These are phyloP conservation scores for Mycena maculata DNA, from an alignment of 768 basidiomycete species.

Conservation along the genomic window DNA sequence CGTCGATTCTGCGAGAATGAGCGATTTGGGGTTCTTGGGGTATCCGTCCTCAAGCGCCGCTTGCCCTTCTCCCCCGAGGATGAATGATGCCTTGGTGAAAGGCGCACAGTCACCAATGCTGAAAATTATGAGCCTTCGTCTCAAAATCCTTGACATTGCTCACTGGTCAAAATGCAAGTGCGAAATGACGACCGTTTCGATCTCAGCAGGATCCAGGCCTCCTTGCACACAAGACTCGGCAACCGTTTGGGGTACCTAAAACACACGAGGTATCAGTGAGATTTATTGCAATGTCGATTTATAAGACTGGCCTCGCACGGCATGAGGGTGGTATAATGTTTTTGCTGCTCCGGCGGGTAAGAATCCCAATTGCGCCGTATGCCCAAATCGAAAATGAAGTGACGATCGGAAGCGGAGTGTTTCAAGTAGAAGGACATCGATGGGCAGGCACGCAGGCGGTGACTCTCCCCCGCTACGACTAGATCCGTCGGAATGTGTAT, in stretches of 20 bases:
- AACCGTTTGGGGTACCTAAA: slow-evolving; percentile 55
- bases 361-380: slow-evolving; percentile 59
- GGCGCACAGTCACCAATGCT: slow-evolving; percentile 57
- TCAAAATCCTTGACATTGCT: background rate
- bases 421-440: slow-evolving; percentile 64
- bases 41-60: slow-evolving; percentile 53
- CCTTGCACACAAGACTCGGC: slow-evolving; percentile 62
- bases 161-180: slow-evolving; percentile 67
- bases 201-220: slow-evolving; percentile 55
- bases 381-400: slow-evolving; percentile 68
- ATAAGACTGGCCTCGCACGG: too few relatives aligned
- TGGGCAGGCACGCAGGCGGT: slow-evolving; percentile 48
- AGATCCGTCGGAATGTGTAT: slow-evolving; percentile 52
- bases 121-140: slow-evolving; percentile 23
- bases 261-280: too few relatives aligned
- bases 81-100: slow-evolving; percentile 59
- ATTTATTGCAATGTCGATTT: too few relatives aligned
- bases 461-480: slow-evolving; percentile 48
- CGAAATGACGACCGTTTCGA: slow-evolving; percentile 59
- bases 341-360: slow-evolving; percentile 48
- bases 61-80: slow-evolving; percentile 57
- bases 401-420: slow-evolving; percentile 55
- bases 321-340: slow-evolving; percentile 28
- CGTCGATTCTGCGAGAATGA: slow-evolving; percentile 48
- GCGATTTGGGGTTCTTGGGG: slow-evolving; percentile 52